Conservation (phyloP, 2,329 filamentous ascomycete species). For the Exutisphaerella laricina region DNA sequence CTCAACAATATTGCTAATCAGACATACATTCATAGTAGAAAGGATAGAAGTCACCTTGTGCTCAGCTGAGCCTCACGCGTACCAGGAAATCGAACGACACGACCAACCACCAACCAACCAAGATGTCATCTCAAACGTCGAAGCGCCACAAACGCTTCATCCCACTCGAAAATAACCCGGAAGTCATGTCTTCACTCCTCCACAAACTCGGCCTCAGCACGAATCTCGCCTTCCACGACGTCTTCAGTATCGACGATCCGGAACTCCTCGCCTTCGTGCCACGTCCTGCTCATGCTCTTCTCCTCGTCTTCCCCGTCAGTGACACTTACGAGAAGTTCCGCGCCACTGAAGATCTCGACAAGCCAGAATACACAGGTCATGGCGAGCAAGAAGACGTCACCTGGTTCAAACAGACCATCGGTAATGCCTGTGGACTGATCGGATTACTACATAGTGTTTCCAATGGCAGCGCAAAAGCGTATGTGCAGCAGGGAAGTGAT, state of each 20-base stretch:
- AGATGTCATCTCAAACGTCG: conserved; percentile 2
- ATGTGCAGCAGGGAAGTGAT: conserved; percentile 53
- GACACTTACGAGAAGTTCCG: conserved; percentile 73
- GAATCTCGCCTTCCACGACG: conserved; percentile 77
- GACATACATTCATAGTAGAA: too few species aligned
- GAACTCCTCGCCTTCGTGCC: conserved; percentile 82
- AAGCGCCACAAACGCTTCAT: conserved; percentile 10
- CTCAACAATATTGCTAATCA: too few species aligned
- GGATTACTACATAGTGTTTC: conserved; percentile 74
- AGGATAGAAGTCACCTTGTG: too few species aligned
- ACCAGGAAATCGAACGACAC: too few species aligned
- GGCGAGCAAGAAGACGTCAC: conserved; percentile 70
- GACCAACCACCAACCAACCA: too few species aligned
- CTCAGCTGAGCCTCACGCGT: too few species aligned
- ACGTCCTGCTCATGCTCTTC: conserved; percentile 77
- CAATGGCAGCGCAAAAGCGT: conserved; percentile 65
- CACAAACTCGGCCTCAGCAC: conserved; percentile 76
- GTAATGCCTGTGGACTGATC: conserved; percentile 89
- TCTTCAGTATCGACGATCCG: conserved; percentile 83
- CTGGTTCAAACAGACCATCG: conserved; percentile 94
- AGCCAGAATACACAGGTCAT: conserved; percentile 59
- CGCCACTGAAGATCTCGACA: conserved; percentile 62
- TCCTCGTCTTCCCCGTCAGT: conserved; percentile 86
- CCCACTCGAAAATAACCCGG: conserved; percentile 65
- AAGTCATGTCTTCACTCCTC: conserved; percentile 78